Percentiles rank a stretch among this genome's conserved stretches.
Evolutionary conservation across 345 rosid species (phyloP).

Genomic region (Physaria fendleri): DNA sequence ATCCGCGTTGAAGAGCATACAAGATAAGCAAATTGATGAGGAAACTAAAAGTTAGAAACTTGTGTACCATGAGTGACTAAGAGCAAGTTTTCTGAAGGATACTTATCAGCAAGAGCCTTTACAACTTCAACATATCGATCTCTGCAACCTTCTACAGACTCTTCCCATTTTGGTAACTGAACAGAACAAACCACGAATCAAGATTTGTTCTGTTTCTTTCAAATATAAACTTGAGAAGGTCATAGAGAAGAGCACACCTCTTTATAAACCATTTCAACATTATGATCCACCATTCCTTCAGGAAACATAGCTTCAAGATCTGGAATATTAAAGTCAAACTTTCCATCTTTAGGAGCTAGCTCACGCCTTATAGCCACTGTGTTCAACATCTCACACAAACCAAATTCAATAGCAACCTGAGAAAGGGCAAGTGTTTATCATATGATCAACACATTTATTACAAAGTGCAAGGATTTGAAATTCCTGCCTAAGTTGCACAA

Average conservation of each 20-base stretch:
- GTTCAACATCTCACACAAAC: conserved; percentile 69
- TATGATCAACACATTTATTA: too few species aligned
- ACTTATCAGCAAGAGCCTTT: conserved; percentile 58
- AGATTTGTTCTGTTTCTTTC: too few species aligned
- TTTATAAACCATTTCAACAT: conserved; percentile 35
- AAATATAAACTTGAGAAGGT: not conserved
- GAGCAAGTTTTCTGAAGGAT: conserved; percentile 73
- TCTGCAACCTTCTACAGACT: conserved; percentile 35
- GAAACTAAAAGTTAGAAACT: not conserved
- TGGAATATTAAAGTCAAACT: conserved; percentile 42
- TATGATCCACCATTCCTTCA: conserved; percentile 49
- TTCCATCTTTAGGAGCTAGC: conserved; percentile 53
- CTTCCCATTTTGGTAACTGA: conserved; percentile 78
- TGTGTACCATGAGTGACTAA: conserved; percentile 77
- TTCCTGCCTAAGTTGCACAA: not conserved
- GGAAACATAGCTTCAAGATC: conserved; percentile 61
- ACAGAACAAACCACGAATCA: not conserved
- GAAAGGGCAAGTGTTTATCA: too few species aligned
- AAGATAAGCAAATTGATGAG: not conserved
- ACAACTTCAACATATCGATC: conserved; percentile 51
- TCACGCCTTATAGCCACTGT: conserved; percentile 39
- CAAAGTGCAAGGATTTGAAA: too few species aligned
- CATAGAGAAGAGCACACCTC: conserved; percentile 32
- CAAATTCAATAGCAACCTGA: conserved; percentile 74
- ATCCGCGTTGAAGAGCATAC: too few species aligned